Evolutionary conservation across 2,329 filamentous ascomycete species (phyloP), one percentile per base, ranked within the genome.

Genomic region (Simplicillium sp.): DNA sequence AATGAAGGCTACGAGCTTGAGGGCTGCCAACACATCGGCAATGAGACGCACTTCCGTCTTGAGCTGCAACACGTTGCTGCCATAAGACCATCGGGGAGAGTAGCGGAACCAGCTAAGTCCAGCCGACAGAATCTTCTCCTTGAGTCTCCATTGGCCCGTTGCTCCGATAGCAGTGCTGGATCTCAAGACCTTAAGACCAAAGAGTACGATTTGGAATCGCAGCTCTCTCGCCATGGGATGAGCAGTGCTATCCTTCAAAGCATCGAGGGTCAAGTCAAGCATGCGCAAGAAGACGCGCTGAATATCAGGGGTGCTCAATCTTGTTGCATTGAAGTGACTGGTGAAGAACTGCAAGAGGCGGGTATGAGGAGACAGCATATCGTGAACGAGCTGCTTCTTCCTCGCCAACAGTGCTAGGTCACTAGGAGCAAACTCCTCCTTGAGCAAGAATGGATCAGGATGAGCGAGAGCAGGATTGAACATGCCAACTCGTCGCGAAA

Each of bases 321-420:
- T 77, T 11, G 85, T 89, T 2, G 94, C 88, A 57, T 88, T 95
- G 66, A 94, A 98, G 58, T 97, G 90, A 54, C 92, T 98, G 44
- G 78, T 82, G 45, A 99, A 77, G 58, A 97, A 95, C 48, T 94
- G 87, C 29, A 96, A 64, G 18, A 97, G 65, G 17, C 85, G 80
- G 40, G 86, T 80, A 59, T 98, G 92, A 4, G 92, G 92, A 7
- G 87, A 82, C 32, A 98, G 77, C 39, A 90, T 66, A 53, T 92
- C 84, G 52, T 94, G 86, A 2, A 88, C 82, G 20, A 76, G 66
- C 51, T 92, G 84, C 54, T 90, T 87, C 39, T 80, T 77, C 60
- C 82, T 87, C 13, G 79, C 72, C 48, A 96, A 68, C 12, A 75
- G 66, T 42, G 81, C 78, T 52, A 86, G 82, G 55, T 96, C 88